Percentiles rank a stretch among this genome's conserved stretches.
These are phyloP conservation scores for Botrytis byssoidea DNA, from an alignment of 2,329 filamentous ascomycete genomes.

Conservation along the genomic window DNA sequence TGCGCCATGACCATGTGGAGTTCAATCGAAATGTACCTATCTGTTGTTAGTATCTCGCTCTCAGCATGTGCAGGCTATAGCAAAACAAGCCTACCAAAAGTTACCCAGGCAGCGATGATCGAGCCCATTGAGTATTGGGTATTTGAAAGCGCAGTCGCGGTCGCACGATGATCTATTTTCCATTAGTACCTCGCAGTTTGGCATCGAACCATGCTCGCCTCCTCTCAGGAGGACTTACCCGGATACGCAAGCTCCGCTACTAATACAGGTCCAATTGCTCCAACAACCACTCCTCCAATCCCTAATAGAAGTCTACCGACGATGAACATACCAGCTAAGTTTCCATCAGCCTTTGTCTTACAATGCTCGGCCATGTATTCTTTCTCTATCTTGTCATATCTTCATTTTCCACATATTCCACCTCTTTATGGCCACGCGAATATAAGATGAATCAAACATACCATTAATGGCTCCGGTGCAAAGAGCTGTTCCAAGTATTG, in stretches of 20 bases:
- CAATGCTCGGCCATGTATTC: no score
- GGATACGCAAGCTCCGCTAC: constrained; percentile 22
- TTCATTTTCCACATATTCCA: background rate
- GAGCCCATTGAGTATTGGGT: constrained; percentile 40
- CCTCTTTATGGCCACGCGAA: background rate
- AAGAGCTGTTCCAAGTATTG: constrained; percentile 17
- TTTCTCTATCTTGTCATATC: background rate
- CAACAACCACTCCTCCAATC: constrained; percentile 23
- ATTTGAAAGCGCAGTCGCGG: constrained; percentile 40
- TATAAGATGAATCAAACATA: background rate
- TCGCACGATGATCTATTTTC: constrained; percentile 35
- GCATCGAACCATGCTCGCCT: background rate
- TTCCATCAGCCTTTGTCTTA: background rate
- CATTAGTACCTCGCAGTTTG: background rate
- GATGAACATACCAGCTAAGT: constrained; percentile 20
- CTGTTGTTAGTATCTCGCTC: background rate
- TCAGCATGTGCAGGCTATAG: background rate
- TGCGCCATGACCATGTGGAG: constrained; percentile 28
- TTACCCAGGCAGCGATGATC: constrained; percentile 45
- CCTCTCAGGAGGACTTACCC: background rate
- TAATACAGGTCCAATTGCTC: constrained; percentile 25
- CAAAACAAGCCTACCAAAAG: constrained; percentile 30
- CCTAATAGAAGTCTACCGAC: constrained; percentile 15
- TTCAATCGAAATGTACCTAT: constrained; percentile 22
- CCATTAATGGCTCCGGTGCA: constrained; percentile 19